Evolutionary conservation across 768 basidiomycete genomes (phyloP).

Genomic region (Suillus subaureus): DNA sequence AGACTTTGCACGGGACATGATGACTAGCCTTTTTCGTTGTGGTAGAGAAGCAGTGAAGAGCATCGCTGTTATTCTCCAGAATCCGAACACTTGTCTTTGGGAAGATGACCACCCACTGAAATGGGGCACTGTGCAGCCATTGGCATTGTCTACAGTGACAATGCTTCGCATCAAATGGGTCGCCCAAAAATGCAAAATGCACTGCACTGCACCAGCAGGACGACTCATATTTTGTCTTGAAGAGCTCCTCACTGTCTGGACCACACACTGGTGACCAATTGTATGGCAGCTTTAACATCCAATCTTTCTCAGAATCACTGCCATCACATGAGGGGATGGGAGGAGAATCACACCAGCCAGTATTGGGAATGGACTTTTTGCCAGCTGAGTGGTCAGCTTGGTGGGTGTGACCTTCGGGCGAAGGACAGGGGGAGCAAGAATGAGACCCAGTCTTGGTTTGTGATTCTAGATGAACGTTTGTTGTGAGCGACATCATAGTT

Average conservation of each 20-base stretch:
- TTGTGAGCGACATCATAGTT: not conserved
- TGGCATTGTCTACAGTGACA: conserved; percentile 37
- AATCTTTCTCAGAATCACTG: conserved; percentile 27
- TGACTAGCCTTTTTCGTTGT: conserved; percentile 18
- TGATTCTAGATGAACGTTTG: not conserved
- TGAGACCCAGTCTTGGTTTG: not conserved
- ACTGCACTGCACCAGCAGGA: conserved; percentile 36
- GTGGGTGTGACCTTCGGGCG: conserved; percentile 5
- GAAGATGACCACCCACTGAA: conserved; percentile 39
- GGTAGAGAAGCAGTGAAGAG: conserved; percentile 35
- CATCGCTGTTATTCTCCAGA: conserved; percentile 28
- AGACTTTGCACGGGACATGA: conserved; percentile 36
- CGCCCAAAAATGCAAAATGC: conserved; percentile 33
- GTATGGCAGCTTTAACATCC: conserved; percentile 34
- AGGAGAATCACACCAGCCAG: conserved; percentile 8
- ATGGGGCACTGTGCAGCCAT: conserved; percentile 32
- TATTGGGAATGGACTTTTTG: conserved; percentile 8
- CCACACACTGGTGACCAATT: conserved; percentile 26
- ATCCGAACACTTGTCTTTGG: conserved; percentile 37
- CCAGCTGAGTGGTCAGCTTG: not conserved
- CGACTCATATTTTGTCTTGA: conserved; percentile 14
- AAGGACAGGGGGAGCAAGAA: not conserved
- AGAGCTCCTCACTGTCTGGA: conserved; percentile 9
- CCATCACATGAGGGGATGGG: conserved; percentile 15
- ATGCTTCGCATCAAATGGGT: conserved; percentile 35